Conservation (phyloP, 2,329 filamentous ascomycete genomes). For the Penicillium hordei region DNA sequence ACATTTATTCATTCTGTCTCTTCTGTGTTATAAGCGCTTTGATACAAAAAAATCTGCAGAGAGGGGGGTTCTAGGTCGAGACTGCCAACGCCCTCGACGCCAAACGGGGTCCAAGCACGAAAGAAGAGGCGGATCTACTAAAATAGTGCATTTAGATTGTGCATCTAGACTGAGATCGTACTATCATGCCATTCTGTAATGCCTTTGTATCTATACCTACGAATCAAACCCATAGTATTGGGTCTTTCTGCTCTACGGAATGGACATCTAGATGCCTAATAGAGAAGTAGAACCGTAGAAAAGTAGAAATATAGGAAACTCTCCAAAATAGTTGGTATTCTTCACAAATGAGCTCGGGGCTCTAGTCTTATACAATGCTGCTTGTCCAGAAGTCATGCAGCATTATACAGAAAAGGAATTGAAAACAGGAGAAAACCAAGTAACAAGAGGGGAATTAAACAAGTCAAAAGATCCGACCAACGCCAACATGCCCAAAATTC, state of each 20-base stretch:
- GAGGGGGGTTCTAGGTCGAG: conserved; percentile 11
- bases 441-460: conserved; percentile 27
- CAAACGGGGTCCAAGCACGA: conserved; percentile 13
- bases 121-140: conserved; percentile 3
- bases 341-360: conserved; percentile 3
- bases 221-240: background rate
- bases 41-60: conserved; percentile 5
- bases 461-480: conserved; percentile 17
- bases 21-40: conserved; percentile 3
- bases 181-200: background rate
- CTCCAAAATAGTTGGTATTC: conserved; percentile 7
- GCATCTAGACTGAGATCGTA: background rate
- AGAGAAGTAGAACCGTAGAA: background rate
- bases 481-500: conserved; percentile 16
- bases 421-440: conserved; percentile 4
- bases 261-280: background rate
- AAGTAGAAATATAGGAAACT: background rate
- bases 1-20: background rate
- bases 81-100: conserved; percentile 8
- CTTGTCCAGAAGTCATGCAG: background rate
- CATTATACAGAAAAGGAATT: background rate
- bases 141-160: background rate
- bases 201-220: background rate
- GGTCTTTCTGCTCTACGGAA: background rate
- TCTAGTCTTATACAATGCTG: conserved; percentile 2